Conservation (phyloP, 106 monocot species). For the Phalaenopsis equestris region DNA sequence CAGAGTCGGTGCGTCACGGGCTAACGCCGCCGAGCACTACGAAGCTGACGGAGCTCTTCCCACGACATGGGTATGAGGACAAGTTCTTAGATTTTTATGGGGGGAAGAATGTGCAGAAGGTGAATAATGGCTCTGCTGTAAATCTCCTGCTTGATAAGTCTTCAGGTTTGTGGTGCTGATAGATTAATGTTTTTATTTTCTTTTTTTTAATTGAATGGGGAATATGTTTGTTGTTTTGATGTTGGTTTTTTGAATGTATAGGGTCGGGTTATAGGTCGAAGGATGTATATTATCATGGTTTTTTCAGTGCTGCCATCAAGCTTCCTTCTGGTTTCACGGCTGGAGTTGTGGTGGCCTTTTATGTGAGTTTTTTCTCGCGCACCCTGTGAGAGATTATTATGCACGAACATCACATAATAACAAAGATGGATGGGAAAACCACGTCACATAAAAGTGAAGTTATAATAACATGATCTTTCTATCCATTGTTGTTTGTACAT, state of each 20-base stretch:
- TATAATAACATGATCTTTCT: too few species aligned
- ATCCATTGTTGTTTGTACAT: too few species aligned
- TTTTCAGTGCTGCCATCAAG: constrained; percentile 49
- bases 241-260: background rate
- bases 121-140: constrained; percentile 18
- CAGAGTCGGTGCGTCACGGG: constrained; percentile 9
- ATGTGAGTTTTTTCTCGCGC: constrained; percentile 23
- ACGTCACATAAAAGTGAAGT: too few species aligned
- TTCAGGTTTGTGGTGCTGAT: constrained; percentile 8
- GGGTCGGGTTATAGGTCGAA: constrained; percentile 37
- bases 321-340: constrained; percentile 41
- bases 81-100: constrained; percentile 19
- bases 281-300: constrained; percentile 32
- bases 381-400: too few species aligned
- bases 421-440: too few species aligned
- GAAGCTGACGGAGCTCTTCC: constrained; percentile 18
- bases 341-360: constrained; percentile 54
- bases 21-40: constrained; percentile 5
- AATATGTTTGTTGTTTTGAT: too few species aligned
- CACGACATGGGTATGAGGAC: constrained; percentile 9
- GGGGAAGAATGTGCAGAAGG: constrained; percentile 15
- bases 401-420: too few species aligned
- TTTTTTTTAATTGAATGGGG: too few species aligned
- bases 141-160: constrained; percentile 18
- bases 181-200: too few species aligned